Evolutionary conservation across 2,329 filamentous ascomycete species (phyloP).

Genomic region (Aureobasidium sp.): DNA sequence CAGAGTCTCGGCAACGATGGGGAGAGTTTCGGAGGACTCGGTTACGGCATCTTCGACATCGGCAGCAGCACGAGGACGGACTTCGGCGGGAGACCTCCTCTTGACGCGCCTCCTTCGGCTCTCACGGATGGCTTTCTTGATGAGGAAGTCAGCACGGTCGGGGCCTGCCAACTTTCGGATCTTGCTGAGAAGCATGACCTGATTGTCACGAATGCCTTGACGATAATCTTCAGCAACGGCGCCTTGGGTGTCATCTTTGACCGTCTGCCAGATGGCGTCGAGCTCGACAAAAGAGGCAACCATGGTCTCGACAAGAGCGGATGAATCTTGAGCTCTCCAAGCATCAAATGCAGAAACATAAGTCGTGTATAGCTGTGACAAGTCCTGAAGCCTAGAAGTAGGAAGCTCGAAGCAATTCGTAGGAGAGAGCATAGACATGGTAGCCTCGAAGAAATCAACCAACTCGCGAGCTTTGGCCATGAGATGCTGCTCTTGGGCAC

Average conservation of each 20-base stretch:
- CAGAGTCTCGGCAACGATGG: constrained; percentile 17
- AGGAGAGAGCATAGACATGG: constrained; percentile 55
- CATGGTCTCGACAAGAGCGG: constrained; percentile 72
- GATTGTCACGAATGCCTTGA: constrained; percentile 71
- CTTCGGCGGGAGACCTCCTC: constrained; percentile 60
- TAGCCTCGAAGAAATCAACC: constrained; percentile 68
- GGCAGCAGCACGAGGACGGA: constrained; percentile 56
- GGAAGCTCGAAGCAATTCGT: constrained; percentile 60
- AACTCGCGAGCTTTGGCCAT: constrained; percentile 70
- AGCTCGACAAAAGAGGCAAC: constrained; percentile 78
- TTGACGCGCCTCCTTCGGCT: constrained; percentile 55
- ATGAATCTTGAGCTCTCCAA: constrained; percentile 75
- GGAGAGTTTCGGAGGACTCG: constrained; percentile 6
- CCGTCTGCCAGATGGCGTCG: constrained; percentile 73
- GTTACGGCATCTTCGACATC: constrained; percentile 15
- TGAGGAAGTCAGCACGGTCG: constrained; percentile 61
- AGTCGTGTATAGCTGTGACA: constrained; percentile 61
- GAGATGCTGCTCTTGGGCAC: constrained; percentile 59
- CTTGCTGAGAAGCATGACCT: constrained; percentile 66
- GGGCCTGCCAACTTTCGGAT: constrained; percentile 70
- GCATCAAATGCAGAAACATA: constrained; percentile 73
- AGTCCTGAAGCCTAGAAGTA: constrained; percentile 49
- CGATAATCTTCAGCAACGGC: constrained; percentile 68
- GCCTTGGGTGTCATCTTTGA: constrained; percentile 67
- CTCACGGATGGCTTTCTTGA: constrained; percentile 65